Evolutionary conservation across 2,329 filamentous ascomycete species (phyloP).

Genomic region (Ophiostoma novo-ulmi): DNA sequence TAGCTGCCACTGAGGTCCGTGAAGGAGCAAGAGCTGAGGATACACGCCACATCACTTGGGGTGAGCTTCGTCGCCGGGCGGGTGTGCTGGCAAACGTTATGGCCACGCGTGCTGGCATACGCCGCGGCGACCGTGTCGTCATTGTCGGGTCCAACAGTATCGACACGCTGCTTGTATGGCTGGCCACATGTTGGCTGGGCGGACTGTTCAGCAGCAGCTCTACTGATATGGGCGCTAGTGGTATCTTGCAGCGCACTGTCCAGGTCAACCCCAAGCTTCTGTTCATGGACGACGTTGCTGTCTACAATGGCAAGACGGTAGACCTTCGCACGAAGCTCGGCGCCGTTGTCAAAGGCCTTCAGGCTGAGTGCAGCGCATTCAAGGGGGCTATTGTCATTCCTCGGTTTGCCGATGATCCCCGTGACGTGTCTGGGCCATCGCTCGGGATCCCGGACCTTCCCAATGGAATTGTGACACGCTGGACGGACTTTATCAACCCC

Average conservation of each 20-base stretch:
- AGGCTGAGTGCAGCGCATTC: slow-evolving; percentile 53
- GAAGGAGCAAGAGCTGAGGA: slow-evolving; percentile 53
- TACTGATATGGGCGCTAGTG: slow-evolving; percentile 78
- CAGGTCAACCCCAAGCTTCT: slow-evolving; percentile 74
- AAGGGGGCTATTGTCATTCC: slow-evolving; percentile 59
- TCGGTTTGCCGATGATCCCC: slow-evolving; percentile 53
- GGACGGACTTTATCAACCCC: slow-evolving; percentile 41
- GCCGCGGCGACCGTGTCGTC: slow-evolving; percentile 68
- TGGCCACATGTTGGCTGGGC: slow-evolving; percentile 65
- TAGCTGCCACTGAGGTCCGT: slow-evolving; percentile 67
- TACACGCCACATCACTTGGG: slow-evolving; percentile 59
- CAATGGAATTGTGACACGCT: slow-evolving; percentile 37
- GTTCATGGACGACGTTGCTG: slow-evolving; percentile 75
- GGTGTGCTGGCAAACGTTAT: slow-evolving; percentile 61
- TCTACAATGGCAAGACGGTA: slow-evolving; percentile 65
- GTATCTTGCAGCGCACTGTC: slow-evolving; percentile 66
- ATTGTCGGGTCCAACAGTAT: slow-evolving; percentile 70
- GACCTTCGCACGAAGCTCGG: slow-evolving; percentile 69
- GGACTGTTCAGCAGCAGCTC: slow-evolving; percentile 70
- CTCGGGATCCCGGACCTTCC: slow-evolving; percentile 30
- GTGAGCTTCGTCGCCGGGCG: slow-evolving; percentile 55
- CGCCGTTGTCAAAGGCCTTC: slow-evolving; percentile 60
- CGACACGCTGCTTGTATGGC: slow-evolving; percentile 66
- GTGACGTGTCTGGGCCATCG: slow-evolving; percentile 51
- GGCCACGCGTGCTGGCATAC: slow-evolving; percentile 55